Conservation (phyloP, 75 land plant species). For the Sequoia sempervirens region DNA sequence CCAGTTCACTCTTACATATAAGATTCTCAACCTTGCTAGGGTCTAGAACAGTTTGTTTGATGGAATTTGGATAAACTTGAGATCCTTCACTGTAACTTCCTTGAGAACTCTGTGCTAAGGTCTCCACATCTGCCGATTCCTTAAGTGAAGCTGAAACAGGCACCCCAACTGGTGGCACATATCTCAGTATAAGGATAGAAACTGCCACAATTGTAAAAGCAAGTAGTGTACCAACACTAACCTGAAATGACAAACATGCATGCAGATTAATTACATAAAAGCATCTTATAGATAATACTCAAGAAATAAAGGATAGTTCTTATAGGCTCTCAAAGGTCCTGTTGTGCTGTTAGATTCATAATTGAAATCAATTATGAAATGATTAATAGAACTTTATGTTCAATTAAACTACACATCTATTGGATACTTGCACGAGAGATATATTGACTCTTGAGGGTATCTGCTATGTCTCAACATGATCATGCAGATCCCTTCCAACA, state of each 20-base stretch:
- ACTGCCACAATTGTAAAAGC: slow-evolving; percentile 50
- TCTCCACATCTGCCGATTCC: neutral
- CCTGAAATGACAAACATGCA: slow-evolving; percentile 18
- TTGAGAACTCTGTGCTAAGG: neutral
- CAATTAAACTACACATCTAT: neutral
- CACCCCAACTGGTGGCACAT: slow-evolving; percentile 40
- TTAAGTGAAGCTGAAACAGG: slow-evolving; percentile 9
- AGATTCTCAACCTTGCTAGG: neutral
- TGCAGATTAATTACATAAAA: neutral
- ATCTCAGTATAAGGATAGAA: slow-evolving; percentile 42
- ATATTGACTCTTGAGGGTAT: neutral
- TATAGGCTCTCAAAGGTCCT: neutral
- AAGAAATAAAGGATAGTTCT: neutral
- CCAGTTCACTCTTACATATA: neutral
- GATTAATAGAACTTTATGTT: neutral
- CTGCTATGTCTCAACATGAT: neutral
- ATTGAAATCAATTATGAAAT: neutral
- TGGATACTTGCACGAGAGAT: neutral
- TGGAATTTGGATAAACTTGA: neutral
- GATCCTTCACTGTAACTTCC: slow-evolving; percentile 4
- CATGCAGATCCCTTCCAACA: neutral
- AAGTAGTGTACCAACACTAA: slow-evolving; percentile 52
- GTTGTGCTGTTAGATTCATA: neutral
- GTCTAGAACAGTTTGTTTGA: neutral
- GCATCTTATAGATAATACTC: neutral